Evolutionary conservation across 495 filamentous ascomycete species (phyloP), one percentile per base, ranked within the genome.

Genomic region (Venustampulla echinocandica): DNA sequence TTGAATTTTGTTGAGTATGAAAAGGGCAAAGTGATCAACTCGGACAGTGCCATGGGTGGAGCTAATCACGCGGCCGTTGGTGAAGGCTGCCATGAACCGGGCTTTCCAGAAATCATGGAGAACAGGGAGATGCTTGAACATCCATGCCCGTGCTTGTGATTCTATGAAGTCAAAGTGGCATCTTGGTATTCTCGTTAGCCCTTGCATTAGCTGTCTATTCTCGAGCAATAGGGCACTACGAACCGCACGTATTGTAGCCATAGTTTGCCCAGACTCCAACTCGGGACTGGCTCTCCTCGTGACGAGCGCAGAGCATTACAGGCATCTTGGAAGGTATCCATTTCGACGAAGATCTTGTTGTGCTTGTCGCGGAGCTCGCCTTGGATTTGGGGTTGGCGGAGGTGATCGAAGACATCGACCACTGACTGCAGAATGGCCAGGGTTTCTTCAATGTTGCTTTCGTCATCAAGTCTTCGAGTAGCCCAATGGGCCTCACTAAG

Each of bases 401-500:
- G 49, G 33, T 65, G 64, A 35, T 64, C 52, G 20, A 63, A 68
- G 0, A 58, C 60, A 6, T 61, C 57, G 9, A 65, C 5, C 1
- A 66, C 62, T 14, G 59, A 47, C 0, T 59, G 43, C 0, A 68
- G 43, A 33, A 64, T 43, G 17, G 64, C 49, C 15, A 50, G 47
- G 2, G 65, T 64, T 22, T 57, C n/a, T n/a, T 61, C 60, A 13
- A 66, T 62, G 9, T 68, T 60, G 0, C 54, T 47, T 5, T 34
- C 28, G 0, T 33, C 22, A 27, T 67, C 44, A 2, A 68, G 59
- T 0, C 48, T 47, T 27, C 62, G 64, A 4, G 63, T 60, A 6
- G 39, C 30, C 64, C 65, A 68, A 35, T 59, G 43, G 35, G 57
- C 50, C 17, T 63, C 59, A 20, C 53, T 57, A n/a, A 66, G n/a